phyloP scores from a whole-genome alignment of 176 grass and related monocot genomes.

The Saccharum spontaneum region DNA sequence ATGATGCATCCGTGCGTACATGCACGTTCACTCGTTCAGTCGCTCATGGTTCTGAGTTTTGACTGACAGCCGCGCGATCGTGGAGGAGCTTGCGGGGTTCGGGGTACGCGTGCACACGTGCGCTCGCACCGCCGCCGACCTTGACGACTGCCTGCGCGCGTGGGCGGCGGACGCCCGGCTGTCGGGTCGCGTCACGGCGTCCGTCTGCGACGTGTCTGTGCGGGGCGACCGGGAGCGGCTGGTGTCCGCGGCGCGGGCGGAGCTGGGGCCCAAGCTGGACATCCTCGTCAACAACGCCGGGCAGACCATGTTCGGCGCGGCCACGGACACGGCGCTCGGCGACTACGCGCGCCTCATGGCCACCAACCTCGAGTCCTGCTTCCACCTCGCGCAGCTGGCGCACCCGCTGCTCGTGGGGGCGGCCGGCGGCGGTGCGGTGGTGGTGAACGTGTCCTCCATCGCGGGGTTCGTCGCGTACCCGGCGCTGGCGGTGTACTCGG shows the following conservation, averaged over 20 bases:
- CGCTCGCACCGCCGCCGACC: slow-evolving; percentile 33
- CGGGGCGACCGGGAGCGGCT: slow-evolving; percentile 43
- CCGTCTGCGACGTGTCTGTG: slow-evolving; percentile 51
- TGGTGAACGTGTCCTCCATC: slow-evolving; percentile 50
- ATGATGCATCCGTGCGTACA: no score
- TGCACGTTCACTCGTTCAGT: background rate
- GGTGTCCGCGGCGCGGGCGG: slow-evolving; percentile 19
- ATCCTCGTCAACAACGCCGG: slow-evolving; percentile 67
- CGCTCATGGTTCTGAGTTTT: background rate
- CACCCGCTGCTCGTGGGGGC: slow-evolving; percentile 35
- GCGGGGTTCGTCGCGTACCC: slow-evolving; percentile 10
- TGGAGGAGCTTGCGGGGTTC: slow-evolving; percentile 53
- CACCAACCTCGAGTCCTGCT: slow-evolving; percentile 55
- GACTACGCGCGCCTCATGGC: slow-evolving; percentile 44
- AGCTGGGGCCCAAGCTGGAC: slow-evolving; percentile 40
- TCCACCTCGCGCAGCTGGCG: slow-evolving; percentile 56
- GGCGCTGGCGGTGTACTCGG: slow-evolving; percentile 35
- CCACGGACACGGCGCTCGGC: background rate
- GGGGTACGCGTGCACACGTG: slow-evolving; percentile 55
- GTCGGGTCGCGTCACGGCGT: slow-evolving; percentile 29
- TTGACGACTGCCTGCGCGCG: slow-evolving; percentile 27
- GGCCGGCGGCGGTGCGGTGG: background rate
- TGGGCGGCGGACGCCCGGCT: slow-evolving; percentile 26
- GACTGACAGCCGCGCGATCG: slow-evolving; percentile 22
- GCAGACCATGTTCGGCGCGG: background rate